Evolutionary conservation across 208 protist genomes (phyloP), one percentile per base, ranked within the genome.

Genomic region (Trypanosomatidae sp.): DNA sequence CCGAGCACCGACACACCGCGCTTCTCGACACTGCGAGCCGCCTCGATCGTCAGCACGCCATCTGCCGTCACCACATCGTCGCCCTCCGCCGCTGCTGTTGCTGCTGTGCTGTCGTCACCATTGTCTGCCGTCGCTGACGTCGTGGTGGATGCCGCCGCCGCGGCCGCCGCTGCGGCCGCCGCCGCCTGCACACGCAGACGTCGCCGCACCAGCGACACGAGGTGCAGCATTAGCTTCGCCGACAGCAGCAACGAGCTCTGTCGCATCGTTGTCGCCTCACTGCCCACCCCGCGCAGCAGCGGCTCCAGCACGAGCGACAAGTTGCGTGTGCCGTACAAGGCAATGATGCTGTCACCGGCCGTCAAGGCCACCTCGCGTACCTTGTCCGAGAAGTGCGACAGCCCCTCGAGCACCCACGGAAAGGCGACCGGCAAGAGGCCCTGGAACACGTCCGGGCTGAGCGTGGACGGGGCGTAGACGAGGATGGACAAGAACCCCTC

Each of bases 401-500:
- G 64, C 6, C 84, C 84, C 35, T 92, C 69, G 10, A 96, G 64
- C 26, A 96, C 86, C 75, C 73, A 90, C 49, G 81, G 80, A 38
- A 95, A 82, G 23, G 69, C 66, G 10, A 88, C 18, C 2, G 79
- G 71, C n/a, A 93, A 61, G 42, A 96, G 73, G 27, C 60, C 46
- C 57, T 84, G 81, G 53, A 92, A 87, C 44, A 62, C 71, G 38
- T 65, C 56, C 13, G 61, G 40, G 39, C 43, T 51, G 30, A 96
- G 62, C 7, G 81, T 86, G 40, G 77, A 78, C 20, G 88, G 87
- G 33, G 90, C 59, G 70, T 95, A 95, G 26, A 93, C 71, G 66
- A 96, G 89, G 33, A 96, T 73, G 56, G 93, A 86, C 19, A 97
- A 57, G 59, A 91, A 95, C 16, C 83, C 88, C 48, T 96, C 84